These are phyloP conservation scores for Colletotrichum sp. DNA, from an alignment of 2,329 filamentous ascomycete genomes.

Conservation along the genomic window DNA sequence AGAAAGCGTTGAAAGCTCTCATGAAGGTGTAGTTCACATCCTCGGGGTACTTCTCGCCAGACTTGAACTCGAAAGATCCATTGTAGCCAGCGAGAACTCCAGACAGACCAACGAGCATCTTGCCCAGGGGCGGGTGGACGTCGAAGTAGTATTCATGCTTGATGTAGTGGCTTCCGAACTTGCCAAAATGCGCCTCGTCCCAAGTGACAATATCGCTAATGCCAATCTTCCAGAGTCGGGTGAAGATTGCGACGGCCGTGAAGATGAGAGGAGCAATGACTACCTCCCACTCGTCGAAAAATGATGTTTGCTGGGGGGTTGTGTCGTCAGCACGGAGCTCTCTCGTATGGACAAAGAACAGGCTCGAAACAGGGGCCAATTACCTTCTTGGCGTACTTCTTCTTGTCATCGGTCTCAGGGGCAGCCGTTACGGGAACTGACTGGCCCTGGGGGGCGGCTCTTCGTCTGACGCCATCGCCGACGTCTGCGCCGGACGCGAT, in stretches of 20 bases:
- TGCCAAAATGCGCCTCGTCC: slow-evolving; percentile 81
- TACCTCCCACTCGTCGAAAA: slow-evolving; percentile 69
- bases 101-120: slow-evolving; percentile 97
- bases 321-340: slow-evolving; percentile 25
- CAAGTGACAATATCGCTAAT: slow-evolving; percentile 71
- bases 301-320: slow-evolving; percentile 50
- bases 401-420: slow-evolving; percentile 62
- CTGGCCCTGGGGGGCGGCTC: slow-evolving; percentile 54
- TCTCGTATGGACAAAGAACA: background rate
- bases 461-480: slow-evolving; percentile 61
- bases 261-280: slow-evolving; percentile 67
- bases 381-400: slow-evolving; percentile 64
- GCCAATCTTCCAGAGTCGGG: slow-evolving; percentile 73
- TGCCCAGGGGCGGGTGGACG: slow-evolving; percentile 92
- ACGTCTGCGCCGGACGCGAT: slow-evolving; percentile 66
- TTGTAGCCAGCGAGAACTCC: slow-evolving; percentile 98
- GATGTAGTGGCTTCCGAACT: slow-evolving; percentile 98
- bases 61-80: slow-evolving; percentile 99
- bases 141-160: slow-evolving; percentile 98
- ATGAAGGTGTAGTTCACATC: slow-evolving; percentile 98
- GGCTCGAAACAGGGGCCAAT: slow-evolving; percentile 12
- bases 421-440: slow-evolving; percentile 37
- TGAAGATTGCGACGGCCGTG: slow-evolving; percentile 68
- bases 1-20: slow-evolving; percentile 96
- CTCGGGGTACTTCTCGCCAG: slow-evolving; percentile 90